Conservation (phyloP, 495 filamentous ascomycete species). For the Endocarpon pusillum region DNA sequence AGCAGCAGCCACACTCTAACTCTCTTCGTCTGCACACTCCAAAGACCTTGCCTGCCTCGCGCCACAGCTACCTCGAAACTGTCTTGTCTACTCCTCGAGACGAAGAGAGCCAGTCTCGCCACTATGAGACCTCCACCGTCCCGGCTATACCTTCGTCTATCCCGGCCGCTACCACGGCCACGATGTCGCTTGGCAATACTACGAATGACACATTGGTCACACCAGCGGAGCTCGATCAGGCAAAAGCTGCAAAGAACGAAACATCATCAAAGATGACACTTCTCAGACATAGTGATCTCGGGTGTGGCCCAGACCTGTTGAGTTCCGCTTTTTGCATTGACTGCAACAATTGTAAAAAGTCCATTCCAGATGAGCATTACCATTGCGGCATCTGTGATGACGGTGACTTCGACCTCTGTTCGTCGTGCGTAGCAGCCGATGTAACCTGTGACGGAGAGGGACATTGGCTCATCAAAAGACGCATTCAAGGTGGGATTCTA, state of each 20-base stretch:
- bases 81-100: slow-evolving; percentile 14
- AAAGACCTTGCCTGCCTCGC: slow-evolving; percentile 2
- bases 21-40: slow-evolving; percentile 3
- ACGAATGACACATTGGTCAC: background rate
- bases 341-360: slow-evolving; percentile 75
- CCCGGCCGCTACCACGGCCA: too few relatives aligned
- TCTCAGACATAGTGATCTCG: background rate
- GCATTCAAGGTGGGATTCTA: slow-evolving; percentile 58
- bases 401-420: slow-evolving; percentile 91
- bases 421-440: slow-evolving; percentile 55
- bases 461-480: slow-evolving; percentile 92
- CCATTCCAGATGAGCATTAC: slow-evolving; percentile 69
- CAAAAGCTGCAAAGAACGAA: background rate
- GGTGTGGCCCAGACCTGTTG: too few relatives aligned
- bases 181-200: too few relatives aligned
- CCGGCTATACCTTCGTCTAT: too few relatives aligned
- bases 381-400: slow-evolving; percentile 87
- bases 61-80: slow-evolving; percentile 27
- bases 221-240: background rate
- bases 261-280: background rate
- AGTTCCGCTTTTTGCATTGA: slow-evolving; percentile 57
- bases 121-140: slow-evolving; percentile 2
- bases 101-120: slow-evolving; percentile 3
- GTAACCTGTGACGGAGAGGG: slow-evolving; percentile 54
- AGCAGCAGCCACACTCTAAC: slow-evolving; percentile 3